Evolutionary conservation across 768 basidiomycete species (phyloP).

Genomic region (Termitomyces sp.): DNA sequence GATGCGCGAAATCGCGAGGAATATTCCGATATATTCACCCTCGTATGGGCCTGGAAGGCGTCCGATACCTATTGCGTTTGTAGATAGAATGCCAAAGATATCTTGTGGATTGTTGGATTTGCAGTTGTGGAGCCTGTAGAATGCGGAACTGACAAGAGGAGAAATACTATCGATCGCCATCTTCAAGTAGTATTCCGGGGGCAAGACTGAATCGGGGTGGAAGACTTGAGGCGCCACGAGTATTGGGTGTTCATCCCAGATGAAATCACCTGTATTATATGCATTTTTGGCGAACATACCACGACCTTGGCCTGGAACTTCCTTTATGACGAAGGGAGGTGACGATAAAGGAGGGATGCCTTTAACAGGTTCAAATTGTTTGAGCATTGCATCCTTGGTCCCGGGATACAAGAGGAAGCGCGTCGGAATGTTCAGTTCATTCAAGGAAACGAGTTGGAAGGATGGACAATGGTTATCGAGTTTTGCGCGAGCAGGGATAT

Average conservation of each 20-base stretch:
- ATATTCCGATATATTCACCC: slow-evolving; percentile 7
- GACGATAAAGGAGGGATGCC: too few species aligned
- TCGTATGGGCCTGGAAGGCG: slow-evolving; percentile 15
- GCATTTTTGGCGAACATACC: slow-evolving; percentile 9
- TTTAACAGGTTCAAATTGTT: not conserved
- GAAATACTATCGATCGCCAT: not conserved
- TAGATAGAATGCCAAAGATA: slow-evolving; percentile 11
- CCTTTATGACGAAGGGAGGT: not conserved
- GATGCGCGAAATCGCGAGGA: slow-evolving; percentile 6
- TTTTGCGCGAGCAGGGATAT: not conserved
- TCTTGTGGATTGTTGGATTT: slow-evolving; percentile 6
- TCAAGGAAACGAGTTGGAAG: not conserved
- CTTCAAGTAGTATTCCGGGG: not conserved
- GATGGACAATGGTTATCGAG: rapidly evolving
- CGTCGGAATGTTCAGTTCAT: not conserved
- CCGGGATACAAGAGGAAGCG: not conserved
- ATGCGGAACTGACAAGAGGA: not conserved
- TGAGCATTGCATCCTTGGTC: not conserved
- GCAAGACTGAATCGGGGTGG: not conserved
- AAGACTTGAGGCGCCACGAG: slow-evolving; percentile 5
- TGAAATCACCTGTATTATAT: slow-evolving; percentile 11
- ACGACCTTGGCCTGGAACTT: slow-evolving; percentile 13
- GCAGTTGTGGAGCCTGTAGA: slow-evolving; percentile 16
- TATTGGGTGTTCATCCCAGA: slow-evolving; percentile 12
- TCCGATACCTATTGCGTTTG: slow-evolving; percentile 15